Evolutionary conservation across 176 grass and related monocot species (phyloP).

Genomic region (Carex kokanica): DNA sequence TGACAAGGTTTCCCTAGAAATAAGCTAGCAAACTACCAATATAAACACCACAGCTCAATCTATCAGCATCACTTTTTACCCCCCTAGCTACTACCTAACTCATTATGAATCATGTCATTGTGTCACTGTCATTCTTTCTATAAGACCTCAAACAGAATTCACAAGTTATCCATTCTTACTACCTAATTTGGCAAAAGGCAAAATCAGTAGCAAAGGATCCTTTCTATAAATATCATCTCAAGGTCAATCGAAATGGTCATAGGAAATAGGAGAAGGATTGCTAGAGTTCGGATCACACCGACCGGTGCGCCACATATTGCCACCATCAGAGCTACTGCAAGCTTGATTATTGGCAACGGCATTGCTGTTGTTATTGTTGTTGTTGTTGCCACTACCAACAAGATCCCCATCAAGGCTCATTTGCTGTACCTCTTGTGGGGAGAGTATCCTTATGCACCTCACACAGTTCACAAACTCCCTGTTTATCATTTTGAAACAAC

Average conservation of each 20-base stretch:
- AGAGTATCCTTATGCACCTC: slow-evolving; percentile 82
- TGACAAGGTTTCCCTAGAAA: slow-evolving; percentile 19
- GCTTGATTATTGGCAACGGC: slow-evolving; percentile 34
- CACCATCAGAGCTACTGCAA: slow-evolving; percentile 86
- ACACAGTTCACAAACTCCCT: slow-evolving; percentile 98
- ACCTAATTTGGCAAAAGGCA: neutral
- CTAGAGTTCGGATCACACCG: slow-evolving; percentile 54
- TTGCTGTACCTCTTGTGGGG: slow-evolving; percentile 93
- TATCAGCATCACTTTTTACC: neutral
- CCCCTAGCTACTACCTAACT: neutral
- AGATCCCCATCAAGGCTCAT: slow-evolving; percentile 94
- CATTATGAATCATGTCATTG: slow-evolving; percentile 5
- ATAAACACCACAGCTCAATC: slow-evolving; percentile 20
- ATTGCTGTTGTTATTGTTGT: slow-evolving; percentile 35
- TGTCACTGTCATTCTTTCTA: slow-evolving; percentile 9
- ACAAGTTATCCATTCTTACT: neutral
- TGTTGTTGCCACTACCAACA: slow-evolving; percentile 45
- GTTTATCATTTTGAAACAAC: slow-evolving; percentile 31
- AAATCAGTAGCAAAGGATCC: slow-evolving; percentile 5
- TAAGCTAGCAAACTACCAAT: slow-evolving; percentile 25
- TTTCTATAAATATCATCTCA: neutral
- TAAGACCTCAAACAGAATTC: neutral
- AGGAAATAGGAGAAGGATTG: slow-evolving; percentile 60
- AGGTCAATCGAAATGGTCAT: slow-evolving; percentile 70
- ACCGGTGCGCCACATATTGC: slow-evolving; percentile 66